A percentile compares a stretch with the other conserved stretches of the same genome.
These are phyloP conservation scores for Microstegium vimineum DNA, from an alignment of 176 grass and related monocot genomes.

Conservation along the genomic window DNA sequence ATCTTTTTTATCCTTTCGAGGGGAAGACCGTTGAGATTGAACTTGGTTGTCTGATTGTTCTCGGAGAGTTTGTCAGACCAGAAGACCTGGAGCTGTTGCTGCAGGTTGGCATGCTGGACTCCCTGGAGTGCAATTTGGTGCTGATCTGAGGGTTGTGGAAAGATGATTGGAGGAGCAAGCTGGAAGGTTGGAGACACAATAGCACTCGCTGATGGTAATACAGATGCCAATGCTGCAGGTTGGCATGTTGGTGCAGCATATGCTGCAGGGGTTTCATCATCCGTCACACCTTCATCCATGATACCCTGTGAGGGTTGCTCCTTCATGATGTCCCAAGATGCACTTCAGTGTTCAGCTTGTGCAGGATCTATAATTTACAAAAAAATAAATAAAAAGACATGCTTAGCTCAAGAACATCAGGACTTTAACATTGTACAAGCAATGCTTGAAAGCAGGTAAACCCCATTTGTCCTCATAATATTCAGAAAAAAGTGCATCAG, in stretches of 20 bases:
- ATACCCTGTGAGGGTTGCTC: no score
- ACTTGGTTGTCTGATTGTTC: slow-evolving; percentile 1
- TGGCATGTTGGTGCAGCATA: no score
- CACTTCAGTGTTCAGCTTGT: no score
- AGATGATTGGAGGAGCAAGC: background rate
- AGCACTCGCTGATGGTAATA: slow-evolving; percentile 1
- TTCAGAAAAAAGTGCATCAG: background rate
- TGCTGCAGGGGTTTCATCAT: no score
- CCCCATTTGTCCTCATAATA: background rate
- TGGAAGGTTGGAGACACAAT: slow-evolving; percentile 20
- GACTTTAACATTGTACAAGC: background rate
- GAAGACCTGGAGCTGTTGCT: slow-evolving; percentile 24
- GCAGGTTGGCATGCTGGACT: slow-evolving; percentile 30
- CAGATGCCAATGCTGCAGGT: slow-evolving; percentile 6
- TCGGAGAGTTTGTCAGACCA: background rate
- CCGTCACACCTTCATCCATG: no score
- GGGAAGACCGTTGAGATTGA: slow-evolving; percentile 8
- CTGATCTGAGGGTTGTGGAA: slow-evolving; percentile 7
- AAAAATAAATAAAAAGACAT: no score
- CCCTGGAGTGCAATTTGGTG: slow-evolving; percentile 38
- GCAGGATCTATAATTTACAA: no score
- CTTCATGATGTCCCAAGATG: no score
- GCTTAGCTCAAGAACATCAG: background rate
- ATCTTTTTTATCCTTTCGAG: slow-evolving; percentile 16
- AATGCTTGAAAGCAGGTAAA: background rate